A percentile compares a stretch with the other conserved stretches of the same genome.
phyloP scores from a whole-genome alignment of 2,329 filamentous ascomycete species.

The Neonectria faginata region DNA sequence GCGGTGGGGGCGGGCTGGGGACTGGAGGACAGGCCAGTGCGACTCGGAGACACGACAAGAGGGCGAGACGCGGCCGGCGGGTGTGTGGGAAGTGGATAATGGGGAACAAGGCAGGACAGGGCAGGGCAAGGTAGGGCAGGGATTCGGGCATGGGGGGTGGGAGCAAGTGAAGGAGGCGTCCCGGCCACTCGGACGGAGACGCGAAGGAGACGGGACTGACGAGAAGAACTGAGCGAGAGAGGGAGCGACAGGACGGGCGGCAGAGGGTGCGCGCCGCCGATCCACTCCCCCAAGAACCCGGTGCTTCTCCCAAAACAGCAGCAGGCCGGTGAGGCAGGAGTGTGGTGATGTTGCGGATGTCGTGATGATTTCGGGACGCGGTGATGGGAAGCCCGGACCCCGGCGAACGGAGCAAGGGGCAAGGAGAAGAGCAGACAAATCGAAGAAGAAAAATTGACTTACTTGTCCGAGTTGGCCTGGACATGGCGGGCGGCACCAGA shows the following conservation, averaged over 20 bases:
- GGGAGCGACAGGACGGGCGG: slow-evolving; percentile 27
- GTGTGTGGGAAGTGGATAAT: slow-evolving; percentile 37
- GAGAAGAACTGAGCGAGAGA: slow-evolving; percentile 34
- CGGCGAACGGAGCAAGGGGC: slow-evolving; percentile 14
- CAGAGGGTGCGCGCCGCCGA: slow-evolving; percentile 35
- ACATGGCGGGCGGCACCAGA: slow-evolving; percentile 61
- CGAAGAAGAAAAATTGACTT: slow-evolving; percentile 49
- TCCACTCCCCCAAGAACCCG: slow-evolving; percentile 29
- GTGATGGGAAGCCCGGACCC: slow-evolving; percentile 9
- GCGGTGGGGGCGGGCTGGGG: slow-evolving; percentile 37
- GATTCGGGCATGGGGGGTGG: slow-evolving; percentile 34
- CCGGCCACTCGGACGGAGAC: slow-evolving; percentile 37
- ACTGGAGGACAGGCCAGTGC: slow-evolving; percentile 25
- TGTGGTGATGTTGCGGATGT: slow-evolving; percentile 24
- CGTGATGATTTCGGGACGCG: slow-evolving; percentile 5
- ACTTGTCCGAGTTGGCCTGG: slow-evolving; percentile 66
- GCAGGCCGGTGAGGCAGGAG: slow-evolving; percentile 13
- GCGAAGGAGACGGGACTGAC: slow-evolving; percentile 30
- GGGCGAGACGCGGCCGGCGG: slow-evolving; percentile 32
- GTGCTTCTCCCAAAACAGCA: slow-evolving; percentile 15
- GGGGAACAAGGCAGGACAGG: slow-evolving; percentile 31
- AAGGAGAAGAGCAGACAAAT: slow-evolving; percentile 15
- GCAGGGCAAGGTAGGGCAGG: slow-evolving; percentile 33
- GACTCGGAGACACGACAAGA: slow-evolving; percentile 31
- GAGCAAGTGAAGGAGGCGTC: slow-evolving; percentile 25